Base-by-base conservation (phyloP, 148 eudicot species). In the Amaranthus palmeri region DNA sequence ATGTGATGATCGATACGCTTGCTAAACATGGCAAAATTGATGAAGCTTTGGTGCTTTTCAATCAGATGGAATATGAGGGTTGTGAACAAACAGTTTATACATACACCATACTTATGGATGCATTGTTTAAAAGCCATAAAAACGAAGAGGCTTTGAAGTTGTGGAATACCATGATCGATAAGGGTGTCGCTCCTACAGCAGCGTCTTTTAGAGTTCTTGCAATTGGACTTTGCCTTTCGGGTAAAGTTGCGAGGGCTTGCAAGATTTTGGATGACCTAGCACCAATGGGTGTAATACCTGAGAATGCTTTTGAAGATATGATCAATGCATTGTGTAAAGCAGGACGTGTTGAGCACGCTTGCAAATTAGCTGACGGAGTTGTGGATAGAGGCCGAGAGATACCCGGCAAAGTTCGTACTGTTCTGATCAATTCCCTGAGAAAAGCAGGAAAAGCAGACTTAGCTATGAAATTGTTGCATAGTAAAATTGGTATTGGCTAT, bases 401-500 rank as follows among this genome's bases (percentile, higher is more conserved):
- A 84, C 98, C 98, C 0, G 98, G 97, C 52, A 88, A 78, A 79
- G 85, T 91, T 78, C 96, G 98, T 46, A 91, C 93, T 25, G 72
- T 89, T 72, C 73, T 95, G 81, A 88, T 95, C 47, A 91, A 95
- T 85, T 91, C 97, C 40, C 77, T 95, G 83, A 89, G 98, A 74
- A 95, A 91, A 81, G 85, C 98, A 8, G 98, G 98, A 18, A 86
- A 89, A 64, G 80, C 83, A 6, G 96, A 91, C 68, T 71, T 95
- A 81, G 96, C 98, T 25, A 82, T 95, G 87, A 95, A 91, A 76
- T 76, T 95, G 87, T 80, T 91, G 96, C 98, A 91, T 72, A 89
- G 97, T 75, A 95, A 95, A 84, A 87, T 91, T 80, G 99, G 97
- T 46, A 88, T 95, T 63, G 99, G 99, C 14, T 95, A 91, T 80